Percentiles rank a stretch among this genome's conserved stretches.
Conservation (phyloP, 148 eudicot genomes). For the Silene latifolia region DNA sequence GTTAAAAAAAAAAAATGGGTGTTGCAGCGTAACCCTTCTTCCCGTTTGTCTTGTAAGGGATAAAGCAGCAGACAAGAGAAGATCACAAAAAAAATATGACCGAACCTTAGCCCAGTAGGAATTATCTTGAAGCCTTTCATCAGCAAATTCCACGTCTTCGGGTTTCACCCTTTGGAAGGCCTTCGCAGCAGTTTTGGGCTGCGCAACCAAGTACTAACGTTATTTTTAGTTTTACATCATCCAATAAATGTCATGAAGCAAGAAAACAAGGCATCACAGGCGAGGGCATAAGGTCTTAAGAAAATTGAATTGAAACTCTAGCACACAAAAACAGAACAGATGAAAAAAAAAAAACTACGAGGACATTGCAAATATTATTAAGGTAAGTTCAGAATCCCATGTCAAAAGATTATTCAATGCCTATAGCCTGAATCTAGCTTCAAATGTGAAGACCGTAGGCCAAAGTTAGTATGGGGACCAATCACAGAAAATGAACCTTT, state of each 20-base stretch:
- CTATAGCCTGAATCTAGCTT: too few relatives aligned
- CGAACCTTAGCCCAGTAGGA: conserved; percentile 97
- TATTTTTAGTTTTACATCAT: background rate
- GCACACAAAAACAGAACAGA: too few relatives aligned
- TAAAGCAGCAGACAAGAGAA: background rate
- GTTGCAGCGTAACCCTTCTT: background rate
- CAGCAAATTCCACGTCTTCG: conserved; percentile 70
- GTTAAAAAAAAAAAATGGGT: background rate
- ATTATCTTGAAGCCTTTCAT: conserved; percentile 81
- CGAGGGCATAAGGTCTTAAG: too few relatives aligned
- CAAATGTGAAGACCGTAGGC: too few relatives aligned
- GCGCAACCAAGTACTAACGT: conserved; percentile 23
- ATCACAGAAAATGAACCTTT: too few relatives aligned
- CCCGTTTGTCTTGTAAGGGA: background rate
- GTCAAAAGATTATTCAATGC: too few relatives aligned
- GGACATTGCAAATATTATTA: too few relatives aligned
- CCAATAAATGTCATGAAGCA: background rate
- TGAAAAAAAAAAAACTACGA: too few relatives aligned
- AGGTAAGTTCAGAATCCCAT: too few relatives aligned
- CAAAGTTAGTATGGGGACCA: too few relatives aligned
- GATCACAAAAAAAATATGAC: background rate
- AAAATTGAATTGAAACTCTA: too few relatives aligned
- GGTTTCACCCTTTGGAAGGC: conserved; percentile 88
- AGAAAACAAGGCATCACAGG: background rate
- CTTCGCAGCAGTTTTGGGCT: conserved; percentile 62